Evolutionary conservation across 1,284 basidiomycete species (phyloP).

Genomic region (Amylostereum areolatum): DNA sequence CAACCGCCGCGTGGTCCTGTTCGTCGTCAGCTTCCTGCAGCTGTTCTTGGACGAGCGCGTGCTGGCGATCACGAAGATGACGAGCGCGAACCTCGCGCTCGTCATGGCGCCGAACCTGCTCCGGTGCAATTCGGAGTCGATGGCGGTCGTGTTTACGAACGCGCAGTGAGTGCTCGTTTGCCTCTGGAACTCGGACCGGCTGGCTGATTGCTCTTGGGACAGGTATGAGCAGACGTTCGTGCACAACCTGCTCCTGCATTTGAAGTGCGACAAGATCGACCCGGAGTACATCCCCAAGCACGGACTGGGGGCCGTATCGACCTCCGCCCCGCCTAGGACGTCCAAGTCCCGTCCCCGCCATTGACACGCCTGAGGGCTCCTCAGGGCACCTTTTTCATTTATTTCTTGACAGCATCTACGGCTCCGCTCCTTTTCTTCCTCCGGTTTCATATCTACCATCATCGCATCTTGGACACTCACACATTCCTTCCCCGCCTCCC

Average conservation of each 20-base stretch:
- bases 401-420: too few species aligned
- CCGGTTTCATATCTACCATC: too few species aligned
- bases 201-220: conserved; percentile 8
- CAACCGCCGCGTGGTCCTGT: conserved; percentile 79
- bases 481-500: too few species aligned
- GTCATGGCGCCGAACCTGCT: conserved; percentile 89
- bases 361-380: too few species aligned
- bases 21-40: conserved; percentile 86
- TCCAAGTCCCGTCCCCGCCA: conserved; percentile 45
- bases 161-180: conserved; percentile 55
- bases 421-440: too few species aligned
- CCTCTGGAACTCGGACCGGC: conserved; percentile 5
- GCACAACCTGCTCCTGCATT: conserved; percentile 73
- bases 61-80: conserved; percentile 79
- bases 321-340: conserved; percentile 29
- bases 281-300: conserved; percentile 71
- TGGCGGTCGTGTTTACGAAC: conserved; percentile 85
- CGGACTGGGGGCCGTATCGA: conserved; percentile 60
- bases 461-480: too few species aligned
- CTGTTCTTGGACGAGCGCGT: conserved; percentile 77
- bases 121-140: conserved; percentile 75
- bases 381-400: too few species aligned
- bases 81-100: conserved; percentile 67
- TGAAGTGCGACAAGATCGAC: conserved; percentile 71
- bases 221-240: conserved; percentile 87